These are phyloP conservation scores for Hortaea sp. DNA, from an alignment of 2,329 filamentous ascomycete genomes.

Conservation along the genomic window DNA sequence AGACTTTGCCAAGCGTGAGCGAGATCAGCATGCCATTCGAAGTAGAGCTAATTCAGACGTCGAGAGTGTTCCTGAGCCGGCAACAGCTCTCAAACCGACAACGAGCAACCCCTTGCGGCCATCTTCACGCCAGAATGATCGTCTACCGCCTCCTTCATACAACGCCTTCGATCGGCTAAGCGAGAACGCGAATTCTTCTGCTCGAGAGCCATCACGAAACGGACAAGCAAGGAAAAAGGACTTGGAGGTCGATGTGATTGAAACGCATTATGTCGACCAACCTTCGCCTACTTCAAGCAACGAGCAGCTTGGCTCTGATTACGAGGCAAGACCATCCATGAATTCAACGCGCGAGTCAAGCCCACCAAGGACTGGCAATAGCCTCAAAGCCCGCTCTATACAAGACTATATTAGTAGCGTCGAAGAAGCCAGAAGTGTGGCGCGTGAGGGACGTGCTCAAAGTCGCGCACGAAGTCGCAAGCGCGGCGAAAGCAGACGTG, in stretches of 20 bases:
- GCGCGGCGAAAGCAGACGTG: conserved; percentile 39
- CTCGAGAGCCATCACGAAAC: too few species aligned
- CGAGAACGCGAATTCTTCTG: too few species aligned
- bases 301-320: too few species aligned
- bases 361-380: conserved; percentile 32
- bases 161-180: too few species aligned
- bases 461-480: conserved; percentile 14
- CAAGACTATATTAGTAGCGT: conserved; percentile 82
- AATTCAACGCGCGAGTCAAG: conserved; percentile 28
- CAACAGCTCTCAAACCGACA: conserved; percentile 16
- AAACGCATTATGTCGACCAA: too few species aligned
- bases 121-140: conserved; percentile 22
- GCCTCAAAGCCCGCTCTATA: conserved; percentile 55
- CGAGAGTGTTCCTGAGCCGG: conserved; percentile 15
- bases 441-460: conserved; percentile 30
- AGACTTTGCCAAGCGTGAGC: conserved; percentile 18
- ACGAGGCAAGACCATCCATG: too few species aligned
- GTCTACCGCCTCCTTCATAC: conserved; percentile 52
- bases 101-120: conserved; percentile 2
- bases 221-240: too few species aligned
- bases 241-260: too few species aligned
- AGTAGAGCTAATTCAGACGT: conserved; percentile 15
- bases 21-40: background rate
- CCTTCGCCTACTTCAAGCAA: too few species aligned
- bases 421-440: conserved; percentile 50